Percentiles rank a stretch among this genome's conserved stretches.
phyloP scores from a whole-genome alignment of 2,329 filamentous ascomycete species.

The Penicillium psychrosexuale region DNA sequence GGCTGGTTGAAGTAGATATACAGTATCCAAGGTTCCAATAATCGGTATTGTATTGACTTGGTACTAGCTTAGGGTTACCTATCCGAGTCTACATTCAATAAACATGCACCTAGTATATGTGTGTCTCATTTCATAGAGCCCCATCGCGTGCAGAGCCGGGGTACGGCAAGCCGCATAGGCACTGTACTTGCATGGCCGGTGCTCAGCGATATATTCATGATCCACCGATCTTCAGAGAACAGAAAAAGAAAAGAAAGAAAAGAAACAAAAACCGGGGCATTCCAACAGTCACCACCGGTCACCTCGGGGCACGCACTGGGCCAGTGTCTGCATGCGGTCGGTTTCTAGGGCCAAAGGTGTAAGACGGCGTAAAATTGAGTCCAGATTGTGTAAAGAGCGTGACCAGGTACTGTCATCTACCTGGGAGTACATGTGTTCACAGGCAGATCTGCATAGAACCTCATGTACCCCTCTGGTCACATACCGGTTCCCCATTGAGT shows the following conservation, averaged over 20 bases:
- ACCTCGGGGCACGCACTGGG: slow-evolving; percentile 25
- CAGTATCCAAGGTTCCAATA: neutral
- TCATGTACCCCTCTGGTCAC: neutral
- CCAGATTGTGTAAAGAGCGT: slow-evolving; percentile 7
- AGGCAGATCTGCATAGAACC: neutral
- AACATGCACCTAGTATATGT: neutral
- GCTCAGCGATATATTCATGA: slow-evolving; percentile 5
- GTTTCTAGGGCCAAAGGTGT: slow-evolving; percentile 14
- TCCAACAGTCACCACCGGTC: slow-evolving; percentile 4
- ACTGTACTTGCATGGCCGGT: slow-evolving; percentile 9
- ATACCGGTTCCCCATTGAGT: slow-evolving; percentile 16
- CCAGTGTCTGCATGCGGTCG: slow-evolving; percentile 24
- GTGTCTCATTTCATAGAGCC: neutral
- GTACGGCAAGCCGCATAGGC: slow-evolving; percentile 5
- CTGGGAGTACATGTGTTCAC: slow-evolving; percentile 10
- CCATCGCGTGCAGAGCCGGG: slow-evolving; percentile 2
- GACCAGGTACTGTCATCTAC: slow-evolving; percentile 24
- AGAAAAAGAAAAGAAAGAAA: neutral
- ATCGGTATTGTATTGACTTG: neutral
- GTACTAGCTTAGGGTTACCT: neutral
- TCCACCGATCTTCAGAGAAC: slow-evolving; percentile 3
- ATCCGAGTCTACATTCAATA: neutral
- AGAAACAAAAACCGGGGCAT: slow-evolving; percentile 12
- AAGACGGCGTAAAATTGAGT: slow-evolving; percentile 12
- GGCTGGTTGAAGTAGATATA: neutral